Conservation (phyloP, 768 basidiomycete genomes). For the Lactifluus rugatus region DNA sequence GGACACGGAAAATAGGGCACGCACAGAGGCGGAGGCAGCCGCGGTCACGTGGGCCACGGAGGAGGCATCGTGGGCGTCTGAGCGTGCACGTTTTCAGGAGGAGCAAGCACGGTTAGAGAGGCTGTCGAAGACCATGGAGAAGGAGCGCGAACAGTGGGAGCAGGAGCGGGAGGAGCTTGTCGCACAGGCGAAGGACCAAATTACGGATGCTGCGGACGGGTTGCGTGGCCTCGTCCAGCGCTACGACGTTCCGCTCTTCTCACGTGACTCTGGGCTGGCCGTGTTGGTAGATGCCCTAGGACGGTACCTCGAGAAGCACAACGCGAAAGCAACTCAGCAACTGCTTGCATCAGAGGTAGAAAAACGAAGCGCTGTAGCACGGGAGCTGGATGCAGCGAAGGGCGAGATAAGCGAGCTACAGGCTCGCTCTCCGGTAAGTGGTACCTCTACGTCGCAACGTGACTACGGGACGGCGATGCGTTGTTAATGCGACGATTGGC, state of each 20-base stretch:
- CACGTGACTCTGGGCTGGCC: conserved; percentile 23
- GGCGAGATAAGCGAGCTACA: conserved; percentile 22
- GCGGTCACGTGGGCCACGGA: not conserved
- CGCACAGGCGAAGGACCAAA: conserved; percentile 37
- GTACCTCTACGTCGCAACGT: not conserved
- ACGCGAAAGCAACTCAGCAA: conserved; percentile 31
- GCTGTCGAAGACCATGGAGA: conserved; percentile 43
- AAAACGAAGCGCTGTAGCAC: conserved; percentile 7
- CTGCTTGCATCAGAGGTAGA: conserved; percentile 28
- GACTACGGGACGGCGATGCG: conserved; percentile 4
- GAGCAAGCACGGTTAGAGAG: conserved; percentile 34
- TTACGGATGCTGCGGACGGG: conserved; percentile 40
- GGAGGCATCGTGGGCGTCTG: conserved; percentile 30
- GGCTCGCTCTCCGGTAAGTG: conserved; percentile 26
- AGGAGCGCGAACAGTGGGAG: conserved; percentile 39
- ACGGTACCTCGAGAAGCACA: conserved; percentile 28
- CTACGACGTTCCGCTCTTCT: conserved; percentile 46
- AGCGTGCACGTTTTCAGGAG: conserved; percentile 32
- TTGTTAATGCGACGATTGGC: not conserved
- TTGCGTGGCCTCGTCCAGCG: conserved; percentile 45
- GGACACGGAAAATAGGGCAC: not conserved
- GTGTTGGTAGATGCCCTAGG: conserved; percentile 24
- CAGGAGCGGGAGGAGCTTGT: conserved; percentile 40
- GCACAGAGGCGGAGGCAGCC: conserved; percentile 1
- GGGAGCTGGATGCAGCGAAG: conserved; percentile 23